Percentiles rank a stretch among this genome's conserved stretches.
These are phyloP conservation scores for Royoungia palumana DNA, from an alignment of 768 basidiomycete genomes.

Conservation along the genomic window DNA sequence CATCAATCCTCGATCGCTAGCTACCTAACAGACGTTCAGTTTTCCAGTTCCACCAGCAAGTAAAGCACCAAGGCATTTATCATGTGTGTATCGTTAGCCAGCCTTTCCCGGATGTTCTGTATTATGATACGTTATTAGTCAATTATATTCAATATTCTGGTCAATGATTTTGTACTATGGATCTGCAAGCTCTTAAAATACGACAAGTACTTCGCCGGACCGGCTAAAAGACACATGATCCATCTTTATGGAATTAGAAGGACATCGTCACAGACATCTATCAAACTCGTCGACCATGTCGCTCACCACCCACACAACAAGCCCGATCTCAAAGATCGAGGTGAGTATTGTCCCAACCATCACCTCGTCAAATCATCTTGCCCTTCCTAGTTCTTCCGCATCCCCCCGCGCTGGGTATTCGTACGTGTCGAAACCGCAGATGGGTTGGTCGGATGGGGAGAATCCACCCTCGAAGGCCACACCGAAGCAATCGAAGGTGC, in stretches of 20 bases:
- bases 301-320: conserved; percentile 11
- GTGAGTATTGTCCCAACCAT: conserved; percentile 4
- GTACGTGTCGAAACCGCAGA: conserved; percentile 64
- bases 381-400: conserved; percentile 49
- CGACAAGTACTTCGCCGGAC: background rate
- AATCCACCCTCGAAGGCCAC: conserved; percentile 68
- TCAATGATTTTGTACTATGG: background rate
- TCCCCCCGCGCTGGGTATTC: conserved; percentile 74
- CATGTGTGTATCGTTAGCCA: conserved; percentile 26
- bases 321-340: conserved; percentile 30
- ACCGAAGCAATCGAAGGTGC: conserved; percentile 74
- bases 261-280: background rate
- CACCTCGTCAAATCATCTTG: background rate
- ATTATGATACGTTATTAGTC: conserved; percentile 18
- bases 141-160: conserved; percentile 9
- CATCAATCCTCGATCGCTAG: background rate
- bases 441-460: conserved; percentile 71
- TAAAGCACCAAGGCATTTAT: conserved; percentile 30
- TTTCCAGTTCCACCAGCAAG: conserved; percentile 71
- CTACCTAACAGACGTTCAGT: conserved; percentile 39
- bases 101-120: conserved; percentile 24
- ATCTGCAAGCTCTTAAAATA: no score
- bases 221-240: background rate
- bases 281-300: conserved; percentile 7
- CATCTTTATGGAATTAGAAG: background rate